Evolutionary conservation across 345 rosid genomes (phyloP).

Genomic region (Gynandropsis gynandra): DNA sequence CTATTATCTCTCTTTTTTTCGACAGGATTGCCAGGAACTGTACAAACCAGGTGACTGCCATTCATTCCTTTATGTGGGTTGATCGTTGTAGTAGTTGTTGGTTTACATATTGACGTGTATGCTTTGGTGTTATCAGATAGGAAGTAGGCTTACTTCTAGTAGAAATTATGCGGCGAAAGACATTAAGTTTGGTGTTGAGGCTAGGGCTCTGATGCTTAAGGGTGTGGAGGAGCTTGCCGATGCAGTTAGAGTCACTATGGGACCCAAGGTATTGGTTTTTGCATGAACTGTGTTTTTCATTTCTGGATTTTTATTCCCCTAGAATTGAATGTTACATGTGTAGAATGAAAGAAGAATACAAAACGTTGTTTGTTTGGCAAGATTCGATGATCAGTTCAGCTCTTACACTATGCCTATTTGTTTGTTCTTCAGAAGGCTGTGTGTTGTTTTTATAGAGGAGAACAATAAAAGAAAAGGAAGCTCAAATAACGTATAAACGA

Average conservation of each 20-base stretch:
- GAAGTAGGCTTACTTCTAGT: constrained; percentile 58
- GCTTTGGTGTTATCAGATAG: constrained; percentile 40
- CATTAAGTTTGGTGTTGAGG: constrained; percentile 79
- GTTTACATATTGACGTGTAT: neutral
- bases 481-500: neutral
- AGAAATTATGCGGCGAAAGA: constrained; percentile 93
- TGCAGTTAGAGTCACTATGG: constrained; percentile 93
- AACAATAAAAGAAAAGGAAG: neutral
- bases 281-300: neutral
- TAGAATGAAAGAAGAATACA: neutral
- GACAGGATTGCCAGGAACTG: constrained; percentile 49
- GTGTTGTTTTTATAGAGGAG: neutral
- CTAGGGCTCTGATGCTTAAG: constrained; percentile 80
- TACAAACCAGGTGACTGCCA: constrained; percentile 46
- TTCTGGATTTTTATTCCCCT: neutral
- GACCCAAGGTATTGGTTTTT: constrained; percentile 66
- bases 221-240: constrained; percentile 97
- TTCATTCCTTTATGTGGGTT: neutral
- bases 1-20: constrained; percentile 1
- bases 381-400: neutral
- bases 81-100: neutral
- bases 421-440: too few species aligned
- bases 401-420: too few species aligned
- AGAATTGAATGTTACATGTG: neutral
- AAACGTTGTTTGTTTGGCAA: neutral